A percentile compares a stretch with the other conserved stretches of the same genome.
phyloP scores from a whole-genome alignment of 2,329 filamentous ascomycete genomes.

The Aspergillus pseudotamarii region DNA sequence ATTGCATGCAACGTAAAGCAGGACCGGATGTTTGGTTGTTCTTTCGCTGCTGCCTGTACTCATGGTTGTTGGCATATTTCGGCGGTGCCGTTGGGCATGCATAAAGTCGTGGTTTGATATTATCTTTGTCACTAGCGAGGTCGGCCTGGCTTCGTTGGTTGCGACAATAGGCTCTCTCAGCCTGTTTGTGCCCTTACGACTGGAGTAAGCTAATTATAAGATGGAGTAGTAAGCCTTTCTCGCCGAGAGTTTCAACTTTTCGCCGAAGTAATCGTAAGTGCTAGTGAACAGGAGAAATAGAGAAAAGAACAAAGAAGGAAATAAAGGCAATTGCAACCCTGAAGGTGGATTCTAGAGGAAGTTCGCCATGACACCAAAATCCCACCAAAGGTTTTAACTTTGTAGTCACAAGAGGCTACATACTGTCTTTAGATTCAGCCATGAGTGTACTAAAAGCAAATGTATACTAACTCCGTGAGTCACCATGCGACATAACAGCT shows the following conservation, averaged over 20 bases:
- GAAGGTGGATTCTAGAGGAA: not conserved
- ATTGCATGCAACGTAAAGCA: conserved; percentile 13
- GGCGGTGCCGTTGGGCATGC: no score
- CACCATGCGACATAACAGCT: not conserved
- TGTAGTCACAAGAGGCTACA: not conserved
- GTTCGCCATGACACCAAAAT: not conserved
- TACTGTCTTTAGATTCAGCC: rapidly evolving
- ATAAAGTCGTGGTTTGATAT: rapidly evolving
- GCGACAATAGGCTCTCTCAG: no score
- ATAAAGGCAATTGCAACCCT: not conserved
- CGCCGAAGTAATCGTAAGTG: rapidly evolving
- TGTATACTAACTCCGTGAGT: not conserved
- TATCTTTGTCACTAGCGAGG: no score
- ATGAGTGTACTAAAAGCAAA: not conserved
- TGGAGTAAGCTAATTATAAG: not conserved
- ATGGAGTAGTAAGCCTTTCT: not conserved
- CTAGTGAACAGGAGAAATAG: not conserved
- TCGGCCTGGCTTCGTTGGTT: no score
- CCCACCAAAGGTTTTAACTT: not conserved
- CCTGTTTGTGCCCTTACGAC: no score
- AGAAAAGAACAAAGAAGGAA: not conserved
- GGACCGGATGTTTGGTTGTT: not conserved
- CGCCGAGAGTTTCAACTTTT: not conserved
- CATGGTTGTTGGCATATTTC: not conserved
- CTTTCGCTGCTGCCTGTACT: not conserved